Evolutionary conservation across 176 grass and related monocot species (phyloP), one percentile per base, ranked within the genome.

Genomic region (Dactylis glomerata): DNA sequence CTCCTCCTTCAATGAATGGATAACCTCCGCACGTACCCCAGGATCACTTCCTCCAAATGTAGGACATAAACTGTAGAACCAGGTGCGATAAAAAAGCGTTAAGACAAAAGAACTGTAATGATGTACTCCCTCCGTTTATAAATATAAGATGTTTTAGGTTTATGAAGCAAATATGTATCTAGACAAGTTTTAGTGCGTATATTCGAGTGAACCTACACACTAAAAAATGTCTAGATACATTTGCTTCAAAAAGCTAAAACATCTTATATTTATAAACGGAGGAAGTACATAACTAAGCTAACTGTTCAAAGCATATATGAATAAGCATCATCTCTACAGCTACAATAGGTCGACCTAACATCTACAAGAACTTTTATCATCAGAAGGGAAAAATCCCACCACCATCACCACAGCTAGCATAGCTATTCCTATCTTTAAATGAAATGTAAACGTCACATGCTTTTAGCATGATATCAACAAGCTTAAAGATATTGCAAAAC

Each of bases 1-100:
- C 63, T 90, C 91, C 78, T 98, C 93, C 68, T 95, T 95, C 14
- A 98, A 83, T 46, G 89, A 92, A 90, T 90, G 96, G 56, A 90
- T 80, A 75, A 98, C 76, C 77, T 98, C 96, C 14, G 93, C 83
- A 8, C 88, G 85, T 58, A 92, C 81, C 27, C 96, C 96, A 71
- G 93, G 96, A 84, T 95, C 85, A 82, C 81, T 98, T 85, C 96
- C 96, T 65, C 96, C 96, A 87, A 95, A 83, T 5, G 89, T 95
- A 55, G 91, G 93, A 69, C 93, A 95, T 73, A 95, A 62, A 77
- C 96, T 98, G 77, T 65, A 40, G 51, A 30, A 73, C 5, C 61
- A 46, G 76, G 86, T 41, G 24, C 8, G 11, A 54, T 42, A 11
- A 82, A 83, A 73, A 10, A 14, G 40, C 78, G 5, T 52, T 67